Evolutionary conservation across 2,329 filamentous ascomycete species (phyloP).

Genomic region (Laburnicola sp.): DNA sequence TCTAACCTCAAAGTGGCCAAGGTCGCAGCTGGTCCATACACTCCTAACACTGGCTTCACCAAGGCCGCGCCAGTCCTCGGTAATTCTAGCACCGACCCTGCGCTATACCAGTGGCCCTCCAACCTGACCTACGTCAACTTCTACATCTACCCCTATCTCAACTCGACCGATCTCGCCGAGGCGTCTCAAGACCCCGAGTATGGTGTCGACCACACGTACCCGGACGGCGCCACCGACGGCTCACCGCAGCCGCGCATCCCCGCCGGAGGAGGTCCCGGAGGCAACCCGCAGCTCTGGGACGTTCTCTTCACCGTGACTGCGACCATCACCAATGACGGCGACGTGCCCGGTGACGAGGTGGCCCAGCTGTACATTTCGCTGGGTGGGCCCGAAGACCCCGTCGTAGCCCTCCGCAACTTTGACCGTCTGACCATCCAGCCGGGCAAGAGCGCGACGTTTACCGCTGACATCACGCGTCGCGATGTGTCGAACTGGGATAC

Average conservation of each 20-base stretch:
- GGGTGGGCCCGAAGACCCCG: slow-evolving; percentile 73
- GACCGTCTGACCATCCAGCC: slow-evolving; percentile 73
- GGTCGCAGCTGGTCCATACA: slow-evolving; percentile 57
- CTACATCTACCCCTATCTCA: slow-evolving; percentile 75
- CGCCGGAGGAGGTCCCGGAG: slow-evolving; percentile 66
- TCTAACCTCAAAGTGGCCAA: slow-evolving; percentile 65
- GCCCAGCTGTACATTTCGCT: slow-evolving; percentile 77
- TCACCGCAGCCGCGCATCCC: slow-evolving; percentile 61
- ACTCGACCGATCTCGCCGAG: slow-evolving; percentile 60
- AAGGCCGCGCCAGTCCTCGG: slow-evolving; percentile 66
- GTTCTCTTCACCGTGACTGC: slow-evolving; percentile 68
- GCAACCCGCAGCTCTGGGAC: slow-evolving; percentile 68
- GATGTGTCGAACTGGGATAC: slow-evolving; percentile 89
- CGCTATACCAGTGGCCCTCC: slow-evolving; percentile 70
- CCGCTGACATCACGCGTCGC: slow-evolving; percentile 70
- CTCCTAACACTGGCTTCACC: slow-evolving; percentile 64
- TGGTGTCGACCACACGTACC: slow-evolving; percentile 62
- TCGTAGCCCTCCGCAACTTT: slow-evolving; percentile 73
- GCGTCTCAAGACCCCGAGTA: slow-evolving; percentile 64
- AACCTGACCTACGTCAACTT: slow-evolving; percentile 56
- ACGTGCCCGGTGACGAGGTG: slow-evolving; percentile 67
- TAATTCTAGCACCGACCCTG: slow-evolving; percentile 63
- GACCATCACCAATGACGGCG: slow-evolving; percentile 72
- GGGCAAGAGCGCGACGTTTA: slow-evolving; percentile 69
- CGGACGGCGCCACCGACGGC: slow-evolving; percentile 59